Conservation (phyloP, 2,329 filamentous ascomycete species). For the Colletotrichum endophyticum region DNA sequence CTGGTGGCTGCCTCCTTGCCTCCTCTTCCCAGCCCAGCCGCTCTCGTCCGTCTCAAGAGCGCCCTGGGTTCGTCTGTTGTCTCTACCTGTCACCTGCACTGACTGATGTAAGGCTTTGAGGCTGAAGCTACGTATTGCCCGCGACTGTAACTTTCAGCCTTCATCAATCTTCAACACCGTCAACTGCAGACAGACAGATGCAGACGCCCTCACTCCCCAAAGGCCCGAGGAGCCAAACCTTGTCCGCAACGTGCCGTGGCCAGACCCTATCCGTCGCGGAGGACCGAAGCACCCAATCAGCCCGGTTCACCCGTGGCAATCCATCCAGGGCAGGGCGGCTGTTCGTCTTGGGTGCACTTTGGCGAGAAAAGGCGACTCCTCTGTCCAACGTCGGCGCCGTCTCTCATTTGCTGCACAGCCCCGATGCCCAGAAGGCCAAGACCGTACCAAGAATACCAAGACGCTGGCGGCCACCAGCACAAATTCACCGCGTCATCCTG, state of each 20-base stretch:
- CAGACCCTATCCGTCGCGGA: not conserved
- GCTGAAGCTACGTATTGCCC: not conserved
- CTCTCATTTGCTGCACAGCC: conserved; percentile 23
- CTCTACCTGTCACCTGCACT: not conserved
- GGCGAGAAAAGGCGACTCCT: not conserved
- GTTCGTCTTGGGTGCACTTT: not conserved
- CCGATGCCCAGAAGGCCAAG: conserved; percentile 24
- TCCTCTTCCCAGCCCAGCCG: not conserved
- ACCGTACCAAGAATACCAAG: conserved; percentile 23
- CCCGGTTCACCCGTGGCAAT: not conserved
- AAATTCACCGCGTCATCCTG: conserved; percentile 22
- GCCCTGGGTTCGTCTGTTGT: not conserved
- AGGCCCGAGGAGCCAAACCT: not conserved
- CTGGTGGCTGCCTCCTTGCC: not conserved
- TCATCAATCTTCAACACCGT: not conserved
- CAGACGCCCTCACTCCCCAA: not conserved
- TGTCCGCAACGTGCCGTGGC: not conserved
- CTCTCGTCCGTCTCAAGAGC: not conserved
- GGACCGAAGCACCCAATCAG: not conserved
- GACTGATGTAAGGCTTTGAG: not conserved
- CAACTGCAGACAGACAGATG: not conserved
- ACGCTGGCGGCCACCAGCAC: conserved; percentile 20
- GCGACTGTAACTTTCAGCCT: not conserved
- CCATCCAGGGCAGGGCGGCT: not conserved
- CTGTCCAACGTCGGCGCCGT: not conserved